Base-by-base conservation (phyloP, 345 rosid species). In the Gossypium thurberi region DNA sequence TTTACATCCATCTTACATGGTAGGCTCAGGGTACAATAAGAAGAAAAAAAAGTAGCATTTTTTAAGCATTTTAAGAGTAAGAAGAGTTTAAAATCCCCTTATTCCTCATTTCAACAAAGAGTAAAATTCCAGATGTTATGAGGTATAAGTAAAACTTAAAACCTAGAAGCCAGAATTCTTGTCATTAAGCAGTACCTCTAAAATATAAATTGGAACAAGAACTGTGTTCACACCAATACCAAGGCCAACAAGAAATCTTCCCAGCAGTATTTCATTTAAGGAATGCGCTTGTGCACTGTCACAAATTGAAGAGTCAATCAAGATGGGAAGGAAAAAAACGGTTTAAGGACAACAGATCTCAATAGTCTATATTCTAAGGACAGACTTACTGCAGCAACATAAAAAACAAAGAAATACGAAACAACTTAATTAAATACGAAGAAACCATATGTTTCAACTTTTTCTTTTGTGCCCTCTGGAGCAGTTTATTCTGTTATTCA, bases 191-290 rank as follows among this genome's bases (percentile, higher is more conserved):
- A 74, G 59, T 85, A 88, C 94, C 94, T 89, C 94, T 2, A 91
- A 88, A 42, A 88, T 84, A 82, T 91, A 89, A 11, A 88, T 85
- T 26, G 97, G 97, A 85, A 88, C 89, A 61, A 91, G 87, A 77
- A 85, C 95, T 6, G 91, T 85, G 79, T 88, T 86, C 76, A 90
- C 89, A 17, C 93, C 97, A 67, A 87, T 90, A 67, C 95, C 95
- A 76, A 90, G 89, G 79, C 97, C 97, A 77, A 92, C 90, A 47
- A 91, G 87, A 81, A 88, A 90, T 74, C 95, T 87, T 68, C 97
- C 97, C 82, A 69, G 78, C 40, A 91, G 85, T 73, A 91, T 86
- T 81, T 86, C 93, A 77, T 82, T 83, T 76, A 92, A 77, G 75
- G 95, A 86, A 72, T 84, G 88, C 52, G 97, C 89, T 84, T 88